Evolutionary conservation across 345 rosid species (phyloP).

Genomic region (Rhizophora apiculata): DNA sequence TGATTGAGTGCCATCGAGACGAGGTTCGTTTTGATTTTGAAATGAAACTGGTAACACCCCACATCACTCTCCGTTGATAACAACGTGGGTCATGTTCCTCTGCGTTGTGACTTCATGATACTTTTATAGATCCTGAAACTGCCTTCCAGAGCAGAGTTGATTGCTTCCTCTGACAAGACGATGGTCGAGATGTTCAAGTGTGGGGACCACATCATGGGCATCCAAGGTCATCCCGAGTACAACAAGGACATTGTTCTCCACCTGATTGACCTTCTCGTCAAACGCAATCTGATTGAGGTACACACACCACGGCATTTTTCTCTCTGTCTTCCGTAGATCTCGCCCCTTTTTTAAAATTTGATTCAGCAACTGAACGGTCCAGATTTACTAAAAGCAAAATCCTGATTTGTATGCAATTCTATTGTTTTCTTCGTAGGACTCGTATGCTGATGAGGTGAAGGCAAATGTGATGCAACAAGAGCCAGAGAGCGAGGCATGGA

Average conservation of each 20-base stretch:
- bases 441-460: constrained; percentile 41
- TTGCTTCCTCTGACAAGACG: constrained; percentile 50
- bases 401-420: neutral
- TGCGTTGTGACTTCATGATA: neutral
- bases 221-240: constrained; percentile 81
- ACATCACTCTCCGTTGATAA: neutral
- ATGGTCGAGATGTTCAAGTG: constrained; percentile 56
- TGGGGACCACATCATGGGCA: constrained; percentile 69
- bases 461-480: constrained; percentile 37
- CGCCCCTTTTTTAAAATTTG: neutral
- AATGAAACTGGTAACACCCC: neutral
- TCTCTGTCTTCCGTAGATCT: too few relatives aligned
- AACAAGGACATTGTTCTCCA: constrained; percentile 53
- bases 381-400: neutral
- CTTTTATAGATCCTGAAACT: constrained; percentile 41
- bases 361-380: neutral
- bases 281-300: constrained; percentile 35
- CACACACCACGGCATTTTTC: neutral
- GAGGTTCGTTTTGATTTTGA: constrained; percentile 40
- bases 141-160: constrained; percentile 48
- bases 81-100: neutral
- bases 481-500: constrained; percentile 57
- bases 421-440: constrained; percentile 28
- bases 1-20: constrained; percentile 63
- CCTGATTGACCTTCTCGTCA: constrained; percentile 46